Evolutionary conservation across 2,329 filamentous ascomycete species (phyloP).

Genomic region (Helotiales sp.): DNA sequence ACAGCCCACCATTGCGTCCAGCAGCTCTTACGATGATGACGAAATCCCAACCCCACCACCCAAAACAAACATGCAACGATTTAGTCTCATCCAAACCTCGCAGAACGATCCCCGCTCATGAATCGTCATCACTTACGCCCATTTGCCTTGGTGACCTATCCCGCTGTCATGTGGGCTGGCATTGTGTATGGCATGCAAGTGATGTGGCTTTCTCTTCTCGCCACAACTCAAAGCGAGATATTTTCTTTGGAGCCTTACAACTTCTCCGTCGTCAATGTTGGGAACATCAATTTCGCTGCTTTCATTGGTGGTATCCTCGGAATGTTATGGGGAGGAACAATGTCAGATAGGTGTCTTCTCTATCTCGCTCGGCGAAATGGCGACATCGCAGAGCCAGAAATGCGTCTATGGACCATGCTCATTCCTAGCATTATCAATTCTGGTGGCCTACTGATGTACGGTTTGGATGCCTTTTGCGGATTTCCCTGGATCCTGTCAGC

Average conservation of each 20-base stretch:
- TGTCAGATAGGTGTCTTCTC: conserved; percentile 22
- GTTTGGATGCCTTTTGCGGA: conserved; percentile 21
- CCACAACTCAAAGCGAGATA: conserved; percentile 26
- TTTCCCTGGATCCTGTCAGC: conserved; percentile 23
- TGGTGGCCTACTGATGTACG: conserved; percentile 23
- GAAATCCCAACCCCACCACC: background rate
- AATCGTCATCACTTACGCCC: conserved; percentile 22
- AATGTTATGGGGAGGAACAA: conserved; percentile 24
- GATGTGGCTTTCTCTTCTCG: conserved; percentile 26
- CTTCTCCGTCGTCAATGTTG: conserved; percentile 23
- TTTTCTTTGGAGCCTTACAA: conserved; percentile 23
- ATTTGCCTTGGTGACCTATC: conserved; percentile 19
- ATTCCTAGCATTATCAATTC: conserved; percentile 23
- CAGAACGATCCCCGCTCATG: conserved; percentile 22
- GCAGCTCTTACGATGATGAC: background rate
- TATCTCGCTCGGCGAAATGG: conserved; percentile 20
- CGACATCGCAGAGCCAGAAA: conserved; percentile 27
- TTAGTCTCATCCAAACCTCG: conserved; percentile 20
- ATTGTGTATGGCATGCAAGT: conserved; percentile 25
- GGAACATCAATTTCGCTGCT: conserved; percentile 27
- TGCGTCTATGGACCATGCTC: conserved; percentile 22
- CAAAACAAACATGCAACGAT: conserved; percentile 16
- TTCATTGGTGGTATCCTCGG: conserved; percentile 27
- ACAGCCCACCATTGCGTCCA: background rate
- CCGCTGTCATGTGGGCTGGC: conserved; percentile 23